A percentile compares a stretch with the other conserved stretches of the same genome.
Conservation (phyloP, 768 basidiomycete species). For the Tylopilus vinaceipallidus region DNA sequence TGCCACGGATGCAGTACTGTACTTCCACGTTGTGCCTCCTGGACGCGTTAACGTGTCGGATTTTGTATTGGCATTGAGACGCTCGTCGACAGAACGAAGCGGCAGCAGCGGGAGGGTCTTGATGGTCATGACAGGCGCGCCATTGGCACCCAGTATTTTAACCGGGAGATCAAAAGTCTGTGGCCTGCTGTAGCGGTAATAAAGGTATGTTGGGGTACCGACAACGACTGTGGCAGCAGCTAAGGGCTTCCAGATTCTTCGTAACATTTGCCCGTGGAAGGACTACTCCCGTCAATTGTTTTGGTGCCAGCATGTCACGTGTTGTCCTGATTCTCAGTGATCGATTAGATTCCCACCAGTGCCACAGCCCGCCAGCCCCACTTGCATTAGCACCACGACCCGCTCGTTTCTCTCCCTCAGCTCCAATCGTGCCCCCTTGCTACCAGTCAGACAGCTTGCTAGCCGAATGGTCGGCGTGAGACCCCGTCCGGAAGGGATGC, state of each 20-base stretch:
- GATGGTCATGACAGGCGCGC: slow-evolving; percentile 53
- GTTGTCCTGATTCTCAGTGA: slow-evolving; percentile 9
- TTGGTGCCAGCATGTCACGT: slow-evolving; percentile 16
- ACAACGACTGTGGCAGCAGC: slow-evolving; percentile 52
- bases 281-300: background rate
- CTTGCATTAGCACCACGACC: slow-evolving; percentile 30
- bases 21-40: slow-evolving; percentile 64
- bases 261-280: slow-evolving; percentile 46
- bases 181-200: slow-evolving; percentile 45
- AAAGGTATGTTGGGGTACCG: slow-evolving; percentile 58
- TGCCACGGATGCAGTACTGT: slow-evolving; percentile 73
- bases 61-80: slow-evolving; percentile 54
- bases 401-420: slow-evolving; percentile 8
- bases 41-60: slow-evolving; percentile 46
- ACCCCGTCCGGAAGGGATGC: slow-evolving; percentile 2
- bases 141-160: slow-evolving; percentile 52
- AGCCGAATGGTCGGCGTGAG: slow-evolving; percentile 19
- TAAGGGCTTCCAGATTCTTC: slow-evolving; percentile 67
- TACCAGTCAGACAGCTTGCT: background rate
- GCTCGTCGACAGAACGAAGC: slow-evolving; percentile 51
- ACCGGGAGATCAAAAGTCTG: slow-evolving; percentile 62
- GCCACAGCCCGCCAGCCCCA: slow-evolving; percentile 10
- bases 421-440: background rate
- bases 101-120: slow-evolving; percentile 57
- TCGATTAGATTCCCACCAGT: slow-evolving; percentile 29